Base-by-base conservation (phyloP, 345 rosid genomes). In the Lagerstroemia speciosa region DNA sequence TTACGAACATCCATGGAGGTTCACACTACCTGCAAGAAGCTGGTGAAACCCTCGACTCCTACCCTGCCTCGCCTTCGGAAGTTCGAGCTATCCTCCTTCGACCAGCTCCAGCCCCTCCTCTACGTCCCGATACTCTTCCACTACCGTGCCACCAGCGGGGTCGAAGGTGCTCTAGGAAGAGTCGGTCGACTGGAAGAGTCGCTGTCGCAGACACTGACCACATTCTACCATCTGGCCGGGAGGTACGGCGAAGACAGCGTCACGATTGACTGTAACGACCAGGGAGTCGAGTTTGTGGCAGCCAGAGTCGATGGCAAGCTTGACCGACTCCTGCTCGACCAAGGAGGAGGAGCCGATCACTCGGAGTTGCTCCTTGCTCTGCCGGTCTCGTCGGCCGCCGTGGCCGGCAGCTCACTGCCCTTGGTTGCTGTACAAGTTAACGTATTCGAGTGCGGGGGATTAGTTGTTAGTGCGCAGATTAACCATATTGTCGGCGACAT, bases 181-280 rank as follows among this genome's bases (percentile, higher is more conserved):
- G 50, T 64, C 77, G 37, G 67, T 10, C 76, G 71, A 58, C 63
- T 86, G 38, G 77, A 84, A 58, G 68, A 66, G 5, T 83, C 87
- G 29, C 62, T 75, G 5, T 69, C 78, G 0, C 74, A 81, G 43
- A 64, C 63, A 9, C 65, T 78, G 24, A 70, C 76, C 24, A 20
- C n/a, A 1, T 73, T 65, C 36, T 81, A 72, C 55, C 81, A 79
- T 4, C 45, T 78, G 2, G 79, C 79, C 0, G 77, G 81, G 5
- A 74, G 77, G 37, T 65, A 57, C 14, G 45, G 19, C 9, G 57
- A 70, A 3, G 77, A 73, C 0, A 34, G 43, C 0, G 57, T 66
- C 55, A 15, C 24, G 46, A 27, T 80, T 12, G 69, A 72, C 34
- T 80, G 81, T 40, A 58, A 31, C 1, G 81, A 77, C 36, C 69